These are phyloP conservation scores for Fusarium zealandicum DNA, from an alignment of 2,329 filamentous ascomycete species.

Conservation along the genomic window DNA sequence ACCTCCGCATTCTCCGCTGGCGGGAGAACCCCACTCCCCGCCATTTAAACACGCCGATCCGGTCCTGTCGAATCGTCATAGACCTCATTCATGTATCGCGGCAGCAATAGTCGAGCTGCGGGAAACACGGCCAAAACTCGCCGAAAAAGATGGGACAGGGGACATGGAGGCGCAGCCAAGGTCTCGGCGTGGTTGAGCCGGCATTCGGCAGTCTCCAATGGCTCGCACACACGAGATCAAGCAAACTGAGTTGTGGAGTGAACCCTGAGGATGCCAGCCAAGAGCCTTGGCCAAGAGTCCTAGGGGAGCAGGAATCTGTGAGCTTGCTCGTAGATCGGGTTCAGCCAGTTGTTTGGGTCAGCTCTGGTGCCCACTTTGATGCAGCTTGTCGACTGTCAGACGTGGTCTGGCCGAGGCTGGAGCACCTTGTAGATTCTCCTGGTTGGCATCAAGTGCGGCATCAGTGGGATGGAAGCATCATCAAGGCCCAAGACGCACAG, in stretches of 20 bases:
- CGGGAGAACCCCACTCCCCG: conserved; percentile 20
- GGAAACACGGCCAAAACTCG: conserved; percentile 11
- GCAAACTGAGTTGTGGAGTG: conserved; percentile 10
- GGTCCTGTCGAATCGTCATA: conserved; percentile 31
- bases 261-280: conserved; percentile 2
- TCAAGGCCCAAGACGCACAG: not conserved
- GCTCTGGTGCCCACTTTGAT: not conserved
- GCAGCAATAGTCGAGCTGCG: not conserved
- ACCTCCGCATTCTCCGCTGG: conserved; percentile 4
- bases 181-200: conserved; percentile 20
- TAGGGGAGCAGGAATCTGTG: conserved; percentile 18
- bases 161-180: conserved; percentile 27
- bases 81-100: conserved; percentile 22
- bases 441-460: conserved; percentile 11
- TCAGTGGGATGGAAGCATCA: conserved; percentile 4
- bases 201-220: conserved; percentile 19
- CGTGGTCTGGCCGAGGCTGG: not conserved
- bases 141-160: conserved; percentile 9
- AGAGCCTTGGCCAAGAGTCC: conserved; percentile 7
- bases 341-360: not conserved
- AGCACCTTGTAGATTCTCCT: not conserved
- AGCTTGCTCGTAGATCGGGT: conserved; percentile 22
- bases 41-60: conserved; percentile 19
- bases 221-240: not conserved
- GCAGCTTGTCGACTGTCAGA: conserved; percentile 1